Percentiles rank a stretch among this genome's conserved stretches.
Conservation (phyloP, 371 early-diverging fungal species). For the Mortierella sp. region DNA sequence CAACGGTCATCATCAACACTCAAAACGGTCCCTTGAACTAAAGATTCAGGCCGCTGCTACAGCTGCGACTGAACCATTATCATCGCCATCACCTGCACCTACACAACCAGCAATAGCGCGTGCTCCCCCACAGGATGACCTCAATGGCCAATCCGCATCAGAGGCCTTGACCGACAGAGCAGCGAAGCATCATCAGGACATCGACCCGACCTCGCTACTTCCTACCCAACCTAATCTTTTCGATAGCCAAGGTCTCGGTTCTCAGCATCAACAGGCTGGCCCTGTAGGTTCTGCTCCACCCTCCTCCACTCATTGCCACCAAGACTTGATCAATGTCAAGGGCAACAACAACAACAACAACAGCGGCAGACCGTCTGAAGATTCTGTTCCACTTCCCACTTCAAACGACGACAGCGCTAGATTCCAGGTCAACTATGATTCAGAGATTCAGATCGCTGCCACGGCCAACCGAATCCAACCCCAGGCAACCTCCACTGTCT, state of each 20-base stretch:
- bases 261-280: background rate
- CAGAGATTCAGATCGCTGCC: constrained; percentile 37
- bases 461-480: constrained; percentile 27
- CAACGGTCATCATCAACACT: constrained; percentile 32
- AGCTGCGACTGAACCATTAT: background rate
- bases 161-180: background rate
- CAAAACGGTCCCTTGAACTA: constrained; percentile 24
- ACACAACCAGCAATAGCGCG: background rate
- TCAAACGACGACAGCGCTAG: constrained; percentile 23
- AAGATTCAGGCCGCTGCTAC: constrained; percentile 20
- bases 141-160: background rate
- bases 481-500: background rate
- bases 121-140: background rate
- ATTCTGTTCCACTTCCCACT: background rate
- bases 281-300: constrained; percentile 9
- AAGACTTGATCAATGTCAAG: background rate
- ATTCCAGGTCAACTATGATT: constrained; percentile 22
- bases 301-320: constrained; percentile 3
- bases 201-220: background rate
- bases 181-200: background rate
- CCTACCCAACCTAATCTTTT: background rate
- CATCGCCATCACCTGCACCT: background rate
- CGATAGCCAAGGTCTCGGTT: background rate
- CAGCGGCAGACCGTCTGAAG: background rate
- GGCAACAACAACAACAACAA: background rate